Evolutionary conservation across 306 rosid species (phyloP).

Genomic region (Clitoria ternatea): DNA sequence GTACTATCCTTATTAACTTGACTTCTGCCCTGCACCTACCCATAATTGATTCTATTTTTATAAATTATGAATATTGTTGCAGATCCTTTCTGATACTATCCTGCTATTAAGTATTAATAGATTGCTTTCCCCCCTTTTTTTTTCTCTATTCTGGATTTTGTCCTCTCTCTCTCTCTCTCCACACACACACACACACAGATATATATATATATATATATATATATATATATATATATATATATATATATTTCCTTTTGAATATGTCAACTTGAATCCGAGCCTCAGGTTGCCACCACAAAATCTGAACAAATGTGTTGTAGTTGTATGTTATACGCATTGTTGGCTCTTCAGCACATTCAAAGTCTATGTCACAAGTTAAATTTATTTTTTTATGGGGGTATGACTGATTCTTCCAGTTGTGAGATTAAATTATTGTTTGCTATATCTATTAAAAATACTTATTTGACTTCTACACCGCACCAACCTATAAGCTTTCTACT

Average conservation of each 20-base stretch:
- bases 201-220: too few species aligned
- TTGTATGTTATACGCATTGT: not conserved
- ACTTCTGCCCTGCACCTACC: not conserved
- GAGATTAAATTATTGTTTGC: not conserved
- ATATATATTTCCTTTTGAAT: not conserved
- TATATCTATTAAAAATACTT: not conserved
- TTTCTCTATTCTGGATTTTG: not conserved
- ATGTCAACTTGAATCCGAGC: conserved; percentile 21
- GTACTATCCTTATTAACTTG: not conserved
- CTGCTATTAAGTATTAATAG: not conserved
- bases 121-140: too few species aligned
- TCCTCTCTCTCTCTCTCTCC: not conserved
- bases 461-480: not conserved
- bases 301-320: not conserved
- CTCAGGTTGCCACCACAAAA: conserved; percentile 1
- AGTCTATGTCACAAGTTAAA: not conserved
- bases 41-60: not conserved
- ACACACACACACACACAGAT: too few species aligned
- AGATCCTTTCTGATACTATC: not conserved
- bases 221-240: too few species aligned
- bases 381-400: not conserved
- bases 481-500: not conserved
- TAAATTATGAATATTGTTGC: not conserved
- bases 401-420: not conserved
- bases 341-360: conserved; percentile 16